Percentiles rank a stretch among this genome's conserved stretches.
Evolutionary conservation across 768 basidiomycete species (phyloP).

Genomic region (Podaxis mareebaensis): DNA sequence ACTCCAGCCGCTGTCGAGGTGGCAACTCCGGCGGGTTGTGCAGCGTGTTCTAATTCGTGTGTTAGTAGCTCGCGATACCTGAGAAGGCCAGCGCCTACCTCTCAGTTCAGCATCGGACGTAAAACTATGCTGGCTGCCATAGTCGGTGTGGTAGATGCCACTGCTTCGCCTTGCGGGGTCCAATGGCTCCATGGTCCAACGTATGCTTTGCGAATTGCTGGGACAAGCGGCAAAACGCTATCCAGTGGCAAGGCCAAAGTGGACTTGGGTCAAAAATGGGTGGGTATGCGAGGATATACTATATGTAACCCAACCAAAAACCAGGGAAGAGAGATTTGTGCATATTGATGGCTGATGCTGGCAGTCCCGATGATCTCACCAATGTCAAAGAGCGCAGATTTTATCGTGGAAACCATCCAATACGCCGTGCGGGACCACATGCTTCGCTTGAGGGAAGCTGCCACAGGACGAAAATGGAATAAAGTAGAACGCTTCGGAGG

Average conservation of each 20-base stretch:
- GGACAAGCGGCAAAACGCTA: slow-evolving; percentile 14
- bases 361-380: slow-evolving; percentile 7
- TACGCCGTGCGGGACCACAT: slow-evolving; percentile 23
- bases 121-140: slow-evolving; percentile 30
- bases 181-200: slow-evolving; percentile 36
- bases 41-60: slow-evolving; percentile 32
- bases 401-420: slow-evolving; percentile 6
- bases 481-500: background rate
- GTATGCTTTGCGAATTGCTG: slow-evolving; percentile 12
- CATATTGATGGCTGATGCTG: slow-evolving; percentile 1
- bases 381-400: background rate
- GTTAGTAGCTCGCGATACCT: slow-evolving; percentile 1
- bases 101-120: slow-evolving; percentile 33
- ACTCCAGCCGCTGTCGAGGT: slow-evolving; percentile 28
- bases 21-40: slow-evolving; percentile 28
- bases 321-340: background rate
- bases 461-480: slow-evolving; percentile 22
- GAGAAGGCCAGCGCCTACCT: slow-evolving; percentile 26
- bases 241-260: slow-evolving; percentile 13
- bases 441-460: slow-evolving; percentile 21
- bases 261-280: slow-evolving; percentile 9
- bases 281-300: background rate
- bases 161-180: slow-evolving; percentile 36
- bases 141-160: slow-evolving; percentile 31
- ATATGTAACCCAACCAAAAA: slow-evolving; percentile 13